These are phyloP conservation scores for Lipomyces japonicus DNA, from an alignment of 805 yeast species.

Conservation along the genomic window DNA sequence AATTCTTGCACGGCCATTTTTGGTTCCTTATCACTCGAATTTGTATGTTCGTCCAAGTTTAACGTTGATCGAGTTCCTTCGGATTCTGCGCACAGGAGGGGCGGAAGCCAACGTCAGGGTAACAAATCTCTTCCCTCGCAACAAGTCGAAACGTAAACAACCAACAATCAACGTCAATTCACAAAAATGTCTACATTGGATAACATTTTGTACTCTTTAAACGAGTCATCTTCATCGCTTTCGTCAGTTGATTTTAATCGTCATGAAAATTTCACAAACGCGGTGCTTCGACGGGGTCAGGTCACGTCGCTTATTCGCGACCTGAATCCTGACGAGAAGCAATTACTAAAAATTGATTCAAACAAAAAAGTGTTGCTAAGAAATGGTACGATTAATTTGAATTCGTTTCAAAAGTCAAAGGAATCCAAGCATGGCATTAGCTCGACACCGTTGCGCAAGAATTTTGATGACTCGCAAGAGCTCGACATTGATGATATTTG, in stretches of 20 bases:
- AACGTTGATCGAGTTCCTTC: neutral
- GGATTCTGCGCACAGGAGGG: too few species aligned
- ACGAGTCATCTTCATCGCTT: constrained; percentile 29
- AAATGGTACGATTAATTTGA: neutral
- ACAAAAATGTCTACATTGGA: constrained; percentile 11
- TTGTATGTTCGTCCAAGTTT: neutral
- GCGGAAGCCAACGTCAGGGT: too few species aligned
- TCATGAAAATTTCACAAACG: constrained; percentile 29
- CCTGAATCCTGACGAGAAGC: constrained; percentile 25
- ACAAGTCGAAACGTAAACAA: too few species aligned
- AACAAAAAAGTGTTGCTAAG: constrained; percentile 7
- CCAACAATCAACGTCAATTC: neutral
- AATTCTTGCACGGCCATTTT: neutral
- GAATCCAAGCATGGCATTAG: constrained; percentile 5
- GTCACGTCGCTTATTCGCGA: constrained; percentile 31
- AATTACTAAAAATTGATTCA: constrained; percentile 16
- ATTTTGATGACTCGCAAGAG: constrained; percentile 12
- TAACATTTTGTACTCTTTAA: constrained; percentile 16
- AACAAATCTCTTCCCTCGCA: too few species aligned
- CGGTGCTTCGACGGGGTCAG: constrained; percentile 24
- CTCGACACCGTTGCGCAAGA: constrained; percentile 5
- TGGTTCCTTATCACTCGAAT: neutral
- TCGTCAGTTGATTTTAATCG: constrained; percentile 26
- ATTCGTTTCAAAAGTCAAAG: constrained; percentile 1
- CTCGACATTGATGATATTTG: constrained; percentile 23